Evolutionary conservation across 305 asterid species (phyloP).

Genomic region (Fraxinus nigra): DNA sequence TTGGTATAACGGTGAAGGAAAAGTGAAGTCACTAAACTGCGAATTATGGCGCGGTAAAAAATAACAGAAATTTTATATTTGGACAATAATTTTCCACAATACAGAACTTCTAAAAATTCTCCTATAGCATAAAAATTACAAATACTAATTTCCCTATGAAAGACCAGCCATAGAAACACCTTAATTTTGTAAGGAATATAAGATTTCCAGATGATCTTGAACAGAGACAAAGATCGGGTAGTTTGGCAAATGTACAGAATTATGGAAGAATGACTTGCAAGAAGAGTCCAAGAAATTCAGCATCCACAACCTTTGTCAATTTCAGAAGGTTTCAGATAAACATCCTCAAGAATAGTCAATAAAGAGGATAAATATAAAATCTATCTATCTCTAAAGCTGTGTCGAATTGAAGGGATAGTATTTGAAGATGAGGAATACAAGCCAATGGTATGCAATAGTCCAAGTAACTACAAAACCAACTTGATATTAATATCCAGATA

Average conservation of each 20-base stretch:
- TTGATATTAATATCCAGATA: background rate
- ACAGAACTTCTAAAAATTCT: background rate
- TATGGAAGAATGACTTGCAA: background rate
- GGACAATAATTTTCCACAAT: background rate
- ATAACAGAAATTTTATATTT: background rate
- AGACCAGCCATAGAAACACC: background rate
- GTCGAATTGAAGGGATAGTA: background rate
- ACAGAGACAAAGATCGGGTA: background rate
- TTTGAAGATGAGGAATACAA: background rate
- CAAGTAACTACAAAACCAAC: background rate
- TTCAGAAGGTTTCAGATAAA: background rate
- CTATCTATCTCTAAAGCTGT: background rate
- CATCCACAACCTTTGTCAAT: background rate
- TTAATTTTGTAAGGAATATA: constrained; percentile 2
- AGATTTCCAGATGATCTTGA: background rate
- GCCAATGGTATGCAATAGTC: background rate
- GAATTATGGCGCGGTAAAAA: background rate
- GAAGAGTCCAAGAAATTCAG: background rate
- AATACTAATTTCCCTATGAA: background rate
- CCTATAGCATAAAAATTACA: background rate
- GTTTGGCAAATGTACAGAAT: background rate
- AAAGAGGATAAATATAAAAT: background rate
- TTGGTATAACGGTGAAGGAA: background rate
- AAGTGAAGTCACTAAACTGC: constrained; percentile 8
- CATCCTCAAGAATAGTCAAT: background rate